Evolutionary conservation across 1,284 basidiomycete species (phyloP).

Genomic region (Ceratobasidium sp.): DNA sequence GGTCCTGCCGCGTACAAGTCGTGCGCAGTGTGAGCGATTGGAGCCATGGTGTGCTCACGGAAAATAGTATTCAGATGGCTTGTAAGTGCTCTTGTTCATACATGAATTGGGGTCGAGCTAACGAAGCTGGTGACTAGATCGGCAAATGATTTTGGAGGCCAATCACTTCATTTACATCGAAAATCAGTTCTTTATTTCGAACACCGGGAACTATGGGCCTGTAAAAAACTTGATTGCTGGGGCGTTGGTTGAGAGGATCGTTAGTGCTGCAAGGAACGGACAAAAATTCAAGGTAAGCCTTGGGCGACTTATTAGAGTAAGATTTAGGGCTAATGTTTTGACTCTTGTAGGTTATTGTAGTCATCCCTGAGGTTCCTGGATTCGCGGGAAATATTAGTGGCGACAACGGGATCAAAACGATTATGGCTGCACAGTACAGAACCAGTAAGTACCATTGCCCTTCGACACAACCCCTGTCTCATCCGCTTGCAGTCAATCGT

Average conservation of each 20-base stretch:
- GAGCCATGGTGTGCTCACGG: slow-evolving; percentile 89
- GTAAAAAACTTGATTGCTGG: slow-evolving; percentile 86
- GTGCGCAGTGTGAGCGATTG: slow-evolving; percentile 89
- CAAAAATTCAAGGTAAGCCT: slow-evolving; percentile 79
- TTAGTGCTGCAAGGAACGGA: slow-evolving; percentile 78
- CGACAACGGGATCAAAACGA: slow-evolving; percentile 77
- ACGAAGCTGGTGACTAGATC: slow-evolving; percentile 69
- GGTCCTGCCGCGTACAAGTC: slow-evolving; percentile 77
- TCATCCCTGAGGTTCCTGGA: slow-evolving; percentile 86
- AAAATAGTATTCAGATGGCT: slow-evolving; percentile 87
- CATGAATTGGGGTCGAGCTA: slow-evolving; percentile 20
- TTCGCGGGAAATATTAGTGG: slow-evolving; percentile 86
- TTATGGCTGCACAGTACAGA: slow-evolving; percentile 82
- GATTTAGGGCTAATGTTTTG: background rate
- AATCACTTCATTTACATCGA: slow-evolving; percentile 93
- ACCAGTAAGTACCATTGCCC: slow-evolving; percentile 49
- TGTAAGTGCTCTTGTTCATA: slow-evolving; percentile 66
- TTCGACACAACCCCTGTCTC: background rate
- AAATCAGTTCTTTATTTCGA: slow-evolving; percentile 94
- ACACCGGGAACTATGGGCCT: slow-evolving; percentile 72
- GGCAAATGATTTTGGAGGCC: slow-evolving; percentile 84
- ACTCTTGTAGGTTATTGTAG: slow-evolving; percentile 74
- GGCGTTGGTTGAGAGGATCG: slow-evolving; percentile 85
- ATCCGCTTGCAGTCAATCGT: slow-evolving; percentile 69
- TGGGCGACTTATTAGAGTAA: slow-evolving; percentile 37